These are phyloP conservation scores for Clathrospora elynae DNA, from an alignment of 2,329 filamentous ascomycete genomes.

Conservation along the genomic window DNA sequence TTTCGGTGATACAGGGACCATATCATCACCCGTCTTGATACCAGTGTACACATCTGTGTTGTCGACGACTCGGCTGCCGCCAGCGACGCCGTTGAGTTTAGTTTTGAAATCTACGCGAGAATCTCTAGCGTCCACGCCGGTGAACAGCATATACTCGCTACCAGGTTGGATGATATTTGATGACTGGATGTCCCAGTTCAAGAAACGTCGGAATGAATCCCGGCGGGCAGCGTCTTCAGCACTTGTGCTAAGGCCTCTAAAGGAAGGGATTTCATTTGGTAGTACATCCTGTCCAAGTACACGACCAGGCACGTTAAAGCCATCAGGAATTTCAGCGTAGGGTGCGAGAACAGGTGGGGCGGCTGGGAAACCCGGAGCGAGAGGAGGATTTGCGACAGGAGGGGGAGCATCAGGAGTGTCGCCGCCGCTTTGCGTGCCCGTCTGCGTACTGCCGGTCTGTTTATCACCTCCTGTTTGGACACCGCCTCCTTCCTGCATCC, in stretches of 20 bases:
- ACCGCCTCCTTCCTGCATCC: too few species aligned
- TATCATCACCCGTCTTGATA: background rate
- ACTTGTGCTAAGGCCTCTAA: background rate
- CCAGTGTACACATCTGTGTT: constrained; percentile 1
- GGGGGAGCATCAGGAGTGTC: background rate
- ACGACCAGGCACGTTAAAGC: background rate
- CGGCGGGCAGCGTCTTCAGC: background rate
- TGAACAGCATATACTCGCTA: background rate
- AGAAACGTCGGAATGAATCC: constrained; percentile 1
- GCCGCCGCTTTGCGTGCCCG: background rate
- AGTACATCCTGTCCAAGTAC: background rate
- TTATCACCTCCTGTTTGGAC: too few species aligned
- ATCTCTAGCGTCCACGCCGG: background rate
- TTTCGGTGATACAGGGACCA: background rate
- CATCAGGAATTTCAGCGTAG: background rate
- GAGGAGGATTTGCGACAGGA: background rate
- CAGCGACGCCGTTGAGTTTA: constrained; percentile 3
- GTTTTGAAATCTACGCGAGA: background rate
- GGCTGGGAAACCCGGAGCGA: background rate
- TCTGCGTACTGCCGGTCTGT: background rate
- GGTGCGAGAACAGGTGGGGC: background rate
- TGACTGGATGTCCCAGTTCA: constrained; percentile 4
- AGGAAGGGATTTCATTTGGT: constrained; percentile 2
- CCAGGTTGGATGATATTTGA: background rate
- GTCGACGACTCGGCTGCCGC: too few species aligned